Base-by-base conservation (phyloP, 78 protist species). In the Monocercomonoides exilis region DNA sequence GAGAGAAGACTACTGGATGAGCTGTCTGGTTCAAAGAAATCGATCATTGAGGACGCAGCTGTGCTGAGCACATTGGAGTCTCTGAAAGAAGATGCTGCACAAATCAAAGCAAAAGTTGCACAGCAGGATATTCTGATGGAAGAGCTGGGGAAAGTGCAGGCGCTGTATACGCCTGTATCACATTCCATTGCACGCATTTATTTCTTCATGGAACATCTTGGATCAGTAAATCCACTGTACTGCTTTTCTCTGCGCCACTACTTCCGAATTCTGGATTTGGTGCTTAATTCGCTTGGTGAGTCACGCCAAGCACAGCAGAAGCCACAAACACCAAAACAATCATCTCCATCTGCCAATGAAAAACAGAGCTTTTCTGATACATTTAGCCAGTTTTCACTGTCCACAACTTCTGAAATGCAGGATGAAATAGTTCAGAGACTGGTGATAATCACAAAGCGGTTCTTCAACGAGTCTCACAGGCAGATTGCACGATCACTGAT, bases 1-100 rank as follows among this genome's bases (percentile, higher is more conserved):
- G 98, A 97, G 87, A 81, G 94, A 90, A 43, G 88, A 4, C 91
- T 97, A 38, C 90, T 97, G 81, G 64, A 41, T 3, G 96, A 94
- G 33, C 91, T 95, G 84, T 38, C 44, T 64, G 91, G 88, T 45
- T 90, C 90, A 32, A 45, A 64, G 81, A 98, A 95, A 41, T 92
- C 88, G 42, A 90, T 97, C 0, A 90, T 97, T 43, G 98, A 96
- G 38, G 96, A 96, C 89, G 97, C 95, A 77, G 43, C 64, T 33
- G 93, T 97, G 35, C 85, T 97, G 46, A 77, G 87, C 4, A 87
- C 94, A 42, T 89, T 97, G 81, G 98, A 96, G 85, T 81, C 88
- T n/a, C 92, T 95, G 81, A 91, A 91, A 84, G 11, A n/a, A 35
- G 88, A 91, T 63, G 90, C 96, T 41, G 77, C 84, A 34, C 95